Conservation (phyloP, 257 asterid species). For the Solanum tarijense region DNA sequence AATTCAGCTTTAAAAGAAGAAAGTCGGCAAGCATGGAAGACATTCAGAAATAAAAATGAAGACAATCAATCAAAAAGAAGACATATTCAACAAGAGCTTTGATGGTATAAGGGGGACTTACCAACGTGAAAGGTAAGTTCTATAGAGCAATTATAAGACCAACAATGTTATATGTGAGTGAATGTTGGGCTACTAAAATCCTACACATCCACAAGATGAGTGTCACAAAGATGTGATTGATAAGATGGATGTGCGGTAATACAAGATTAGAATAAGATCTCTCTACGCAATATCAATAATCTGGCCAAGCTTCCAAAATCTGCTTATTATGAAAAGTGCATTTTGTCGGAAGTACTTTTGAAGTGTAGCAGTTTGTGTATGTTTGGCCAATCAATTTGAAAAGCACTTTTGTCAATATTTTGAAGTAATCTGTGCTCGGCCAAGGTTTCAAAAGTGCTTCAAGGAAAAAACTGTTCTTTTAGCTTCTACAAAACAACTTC, state of each 20-base stretch:
- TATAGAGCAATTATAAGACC: neutral
- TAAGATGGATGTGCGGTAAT: neutral
- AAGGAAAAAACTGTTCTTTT: neutral
- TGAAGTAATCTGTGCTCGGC: no score
- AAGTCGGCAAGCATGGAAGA: neutral
- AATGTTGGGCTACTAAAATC: neutral
- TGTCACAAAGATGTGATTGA: neutral
- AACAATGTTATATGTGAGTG: neutral
- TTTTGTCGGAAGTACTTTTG: no score
- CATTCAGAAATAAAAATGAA: neutral
- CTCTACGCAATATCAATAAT: neutral
- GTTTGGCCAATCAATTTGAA: no score
- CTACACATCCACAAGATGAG: neutral
- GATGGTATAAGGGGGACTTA: no score
- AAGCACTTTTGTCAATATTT: no score
- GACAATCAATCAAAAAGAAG: no score
- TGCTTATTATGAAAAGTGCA: no score
- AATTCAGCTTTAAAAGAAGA: neutral
- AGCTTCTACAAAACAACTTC: neutral
- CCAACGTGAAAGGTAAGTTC: neutral
- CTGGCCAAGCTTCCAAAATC: neutral
- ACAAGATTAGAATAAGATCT: neutral
- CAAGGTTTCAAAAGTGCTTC: neutral
- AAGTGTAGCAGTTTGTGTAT: no score
- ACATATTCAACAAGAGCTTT: no score